Evolutionary conservation across 78 protist genomes (phyloP).

Genomic region (Dictyostelium citrinum): DNA sequence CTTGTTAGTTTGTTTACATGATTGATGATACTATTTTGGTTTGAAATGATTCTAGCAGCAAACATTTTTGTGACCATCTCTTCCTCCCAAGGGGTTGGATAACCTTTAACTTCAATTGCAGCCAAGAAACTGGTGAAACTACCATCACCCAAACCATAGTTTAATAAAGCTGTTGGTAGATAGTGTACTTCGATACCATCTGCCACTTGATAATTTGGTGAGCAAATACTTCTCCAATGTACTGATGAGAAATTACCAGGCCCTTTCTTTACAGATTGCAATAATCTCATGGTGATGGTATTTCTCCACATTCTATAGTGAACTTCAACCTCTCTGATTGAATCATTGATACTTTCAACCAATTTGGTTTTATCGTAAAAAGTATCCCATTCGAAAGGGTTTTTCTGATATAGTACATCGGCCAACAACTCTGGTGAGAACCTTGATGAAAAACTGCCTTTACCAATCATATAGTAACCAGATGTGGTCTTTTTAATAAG

Average conservation of each 20-base stretch:
- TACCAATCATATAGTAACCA: slow-evolving; percentile 52
- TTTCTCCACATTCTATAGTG: slow-evolving; percentile 62
- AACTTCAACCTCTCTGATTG: slow-evolving; percentile 5
- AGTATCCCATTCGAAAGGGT: slow-evolving; percentile 60
- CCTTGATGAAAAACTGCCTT: slow-evolving; percentile 40
- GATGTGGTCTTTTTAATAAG: not conserved
- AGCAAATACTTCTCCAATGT: slow-evolving; percentile 3
- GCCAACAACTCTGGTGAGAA: slow-evolving; percentile 29
- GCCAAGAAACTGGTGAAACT: slow-evolving; percentile 28
- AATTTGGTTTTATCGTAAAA: slow-evolving; percentile 26
- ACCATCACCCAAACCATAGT: slow-evolving; percentile 32
- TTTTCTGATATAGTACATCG: not conserved
- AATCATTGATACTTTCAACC: slow-evolving; percentile 5
- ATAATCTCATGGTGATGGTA: not conserved
- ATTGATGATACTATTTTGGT: slow-evolving; percentile 35
- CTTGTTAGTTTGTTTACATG: not conserved
- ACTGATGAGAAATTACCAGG: slow-evolving; percentile 38
- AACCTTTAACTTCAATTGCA: slow-evolving; percentile 9
- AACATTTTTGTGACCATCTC: slow-evolving; percentile 30
- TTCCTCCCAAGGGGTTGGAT: not conserved
- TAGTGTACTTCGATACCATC: slow-evolving; percentile 19
- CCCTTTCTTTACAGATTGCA: slow-evolving; percentile 54
- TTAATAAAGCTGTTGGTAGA: slow-evolving; percentile 35
- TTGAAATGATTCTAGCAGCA: slow-evolving; percentile 59
- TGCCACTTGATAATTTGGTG: not conserved